phyloP scores from a whole-genome alignment of 768 basidiomycete species.

The Naganishia vishniacii region DNA sequence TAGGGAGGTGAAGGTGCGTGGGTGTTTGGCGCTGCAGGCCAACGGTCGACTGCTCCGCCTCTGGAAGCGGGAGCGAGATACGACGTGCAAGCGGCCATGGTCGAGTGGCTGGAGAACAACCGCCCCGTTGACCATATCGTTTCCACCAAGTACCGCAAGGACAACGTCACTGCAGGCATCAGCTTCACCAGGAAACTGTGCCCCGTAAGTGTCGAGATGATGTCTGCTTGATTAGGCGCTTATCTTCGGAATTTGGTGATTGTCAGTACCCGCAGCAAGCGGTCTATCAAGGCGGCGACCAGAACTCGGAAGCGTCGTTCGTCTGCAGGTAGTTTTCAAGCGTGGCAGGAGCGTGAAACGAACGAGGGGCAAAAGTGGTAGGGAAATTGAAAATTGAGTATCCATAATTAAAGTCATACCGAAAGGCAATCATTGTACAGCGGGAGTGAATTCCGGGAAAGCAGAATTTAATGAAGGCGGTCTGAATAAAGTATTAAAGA shows the following conservation, averaged over 20 bases:
- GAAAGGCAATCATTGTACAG: too few relatives aligned
- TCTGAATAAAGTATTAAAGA: too few relatives aligned
- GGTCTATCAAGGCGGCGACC: slow-evolving; percentile 6
- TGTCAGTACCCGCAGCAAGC: slow-evolving; percentile 11
- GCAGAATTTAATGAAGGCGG: too few relatives aligned
- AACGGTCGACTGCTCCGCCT: not conserved
- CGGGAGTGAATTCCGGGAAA: too few relatives aligned
- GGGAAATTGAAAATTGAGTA: too few relatives aligned
- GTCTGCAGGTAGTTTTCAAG: not conserved
- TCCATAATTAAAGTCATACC: too few relatives aligned
- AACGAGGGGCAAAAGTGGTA: too few relatives aligned
- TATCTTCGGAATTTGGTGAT: not conserved
- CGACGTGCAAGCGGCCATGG: slow-evolving; percentile 13
- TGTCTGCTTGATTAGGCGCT: not conserved
- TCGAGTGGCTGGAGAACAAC: slow-evolving; percentile 12
- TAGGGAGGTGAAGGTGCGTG: slow-evolving; percentile 13
- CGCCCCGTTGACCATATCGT: slow-evolving; percentile 7
- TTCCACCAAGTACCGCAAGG: slow-evolving; percentile 13
- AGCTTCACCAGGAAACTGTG: slow-evolving; percentile 13
- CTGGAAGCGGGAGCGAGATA: not conserved
- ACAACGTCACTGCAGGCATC: not conserved
- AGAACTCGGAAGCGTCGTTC: slow-evolving; percentile 18
- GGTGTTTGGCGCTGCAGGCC: slow-evolving; percentile 3
- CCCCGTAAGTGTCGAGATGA: not conserved
- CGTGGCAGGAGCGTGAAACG: not conserved